Evolutionary conservation across 192 early-diverging fungal genomes (phyloP).

Genomic region (Gryganskiella cystojenkinii): DNA sequence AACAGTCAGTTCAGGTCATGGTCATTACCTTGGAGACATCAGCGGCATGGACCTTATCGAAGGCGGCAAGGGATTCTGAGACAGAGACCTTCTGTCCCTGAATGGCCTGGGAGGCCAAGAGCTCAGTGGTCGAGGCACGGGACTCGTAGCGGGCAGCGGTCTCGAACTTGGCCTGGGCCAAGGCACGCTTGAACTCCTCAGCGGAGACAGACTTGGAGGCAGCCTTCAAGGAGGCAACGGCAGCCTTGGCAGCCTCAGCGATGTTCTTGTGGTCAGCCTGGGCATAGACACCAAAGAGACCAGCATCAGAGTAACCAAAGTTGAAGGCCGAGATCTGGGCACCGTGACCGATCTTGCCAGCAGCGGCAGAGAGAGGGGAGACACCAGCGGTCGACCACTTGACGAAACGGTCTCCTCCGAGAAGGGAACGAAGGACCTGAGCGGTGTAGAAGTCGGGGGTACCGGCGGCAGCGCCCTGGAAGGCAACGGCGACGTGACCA

Average conservation of each 20-base stretch:
- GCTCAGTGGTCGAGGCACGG: conserved; percentile 58
- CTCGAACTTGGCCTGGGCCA: conserved; percentile 72
- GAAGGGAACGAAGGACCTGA: conserved; percentile 67
- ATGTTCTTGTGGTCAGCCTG: conserved; percentile 67
- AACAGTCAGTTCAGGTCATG: conserved; percentile 32
- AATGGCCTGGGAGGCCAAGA: conserved; percentile 56
- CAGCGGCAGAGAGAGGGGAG: conserved; percentile 73
- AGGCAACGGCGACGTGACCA: conserved; percentile 86
- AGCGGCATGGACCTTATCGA: conserved; percentile 37
- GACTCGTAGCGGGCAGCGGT: conserved; percentile 58
- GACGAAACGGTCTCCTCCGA: conserved; percentile 69
- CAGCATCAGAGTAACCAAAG: conserved; percentile 90
- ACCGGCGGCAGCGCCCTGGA: conserved; percentile 71
- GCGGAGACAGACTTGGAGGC: conserved; percentile 57
- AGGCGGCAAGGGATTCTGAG: conserved; percentile 26
- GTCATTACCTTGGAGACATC: conserved; percentile 54
- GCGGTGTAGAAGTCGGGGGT: conserved; percentile 72
- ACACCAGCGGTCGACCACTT: conserved; percentile 70
- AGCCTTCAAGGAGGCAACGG: conserved; percentile 68
- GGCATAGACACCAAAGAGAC: conserved; percentile 88
- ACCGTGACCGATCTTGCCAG: conserved; percentile 61
- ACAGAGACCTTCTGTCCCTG: conserved; percentile 43
- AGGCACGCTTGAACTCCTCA: conserved; percentile 72
- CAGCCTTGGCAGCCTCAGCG: conserved; percentile 69
- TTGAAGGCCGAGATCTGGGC: conserved; percentile 81